phyloP scores from a whole-genome alignment of 2,329 filamentous ascomycete genomes.

The Teratosphaeria zuluensis region DNA sequence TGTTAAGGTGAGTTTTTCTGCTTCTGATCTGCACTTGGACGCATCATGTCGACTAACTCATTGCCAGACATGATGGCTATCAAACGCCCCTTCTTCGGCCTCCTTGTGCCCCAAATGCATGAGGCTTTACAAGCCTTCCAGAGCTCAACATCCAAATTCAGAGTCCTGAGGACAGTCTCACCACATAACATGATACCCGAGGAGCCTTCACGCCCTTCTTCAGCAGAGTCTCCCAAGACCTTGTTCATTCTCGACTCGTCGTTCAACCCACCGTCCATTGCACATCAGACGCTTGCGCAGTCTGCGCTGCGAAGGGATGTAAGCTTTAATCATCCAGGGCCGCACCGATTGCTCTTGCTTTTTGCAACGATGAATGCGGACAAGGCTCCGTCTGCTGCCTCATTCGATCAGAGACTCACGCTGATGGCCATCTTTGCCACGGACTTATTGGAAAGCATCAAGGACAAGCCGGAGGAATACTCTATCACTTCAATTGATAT shows the following conservation, averaged over 20 bases:
- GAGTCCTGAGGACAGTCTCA: slow-evolving; percentile 26
- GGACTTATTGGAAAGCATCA: slow-evolving; percentile 34
- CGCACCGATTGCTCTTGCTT: slow-evolving; percentile 45
- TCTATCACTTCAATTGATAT: slow-evolving; percentile 45
- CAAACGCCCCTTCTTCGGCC: slow-evolving; percentile 7
- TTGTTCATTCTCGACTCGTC: slow-evolving; percentile 57
- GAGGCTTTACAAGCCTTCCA: slow-evolving; percentile 35
- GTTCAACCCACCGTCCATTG: slow-evolving; percentile 55
- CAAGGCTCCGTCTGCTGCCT: slow-evolving; percentile 56
- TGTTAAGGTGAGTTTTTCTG: background rate
- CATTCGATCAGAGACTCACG: slow-evolving; percentile 55
- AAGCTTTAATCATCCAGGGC: slow-evolving; percentile 24
- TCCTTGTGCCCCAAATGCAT: slow-evolving; percentile 30
- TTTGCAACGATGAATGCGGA: slow-evolving; percentile 58
- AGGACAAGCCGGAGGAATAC: slow-evolving; percentile 6
- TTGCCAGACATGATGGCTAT: slow-evolving; percentile 5
- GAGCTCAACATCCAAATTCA: slow-evolving; percentile 27
- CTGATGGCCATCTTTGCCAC: slow-evolving; percentile 63
- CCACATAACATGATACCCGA: slow-evolving; percentile 9
- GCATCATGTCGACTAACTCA: slow-evolving; percentile 2
- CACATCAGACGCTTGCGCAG: slow-evolving; percentile 47
- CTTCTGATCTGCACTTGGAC: background rate
- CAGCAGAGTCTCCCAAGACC: slow-evolving; percentile 26
- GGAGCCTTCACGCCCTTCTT: slow-evolving; percentile 7
- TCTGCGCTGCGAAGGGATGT: slow-evolving; percentile 39